Evolutionary conservation across 257 asterid genomes (phyloP).

Genomic region (Solanum gandarillasii): DNA sequence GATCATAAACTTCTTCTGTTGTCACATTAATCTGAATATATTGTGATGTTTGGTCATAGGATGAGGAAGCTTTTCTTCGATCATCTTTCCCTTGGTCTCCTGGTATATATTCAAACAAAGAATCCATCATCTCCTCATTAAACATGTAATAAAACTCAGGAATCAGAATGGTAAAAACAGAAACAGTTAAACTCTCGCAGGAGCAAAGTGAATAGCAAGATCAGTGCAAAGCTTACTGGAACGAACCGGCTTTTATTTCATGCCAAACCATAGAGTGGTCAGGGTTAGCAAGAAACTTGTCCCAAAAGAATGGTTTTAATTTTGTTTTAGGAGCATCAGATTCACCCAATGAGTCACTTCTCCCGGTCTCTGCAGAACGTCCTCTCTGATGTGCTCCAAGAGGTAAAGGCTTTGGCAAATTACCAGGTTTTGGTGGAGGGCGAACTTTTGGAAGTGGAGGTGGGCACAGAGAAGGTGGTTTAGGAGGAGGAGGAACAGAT

Average conservation of each 20-base stretch:
- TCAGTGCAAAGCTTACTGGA: conserved; percentile 53
- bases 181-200: neutral
- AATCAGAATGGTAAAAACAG: no score
- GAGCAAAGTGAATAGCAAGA: neutral
- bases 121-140: no score
- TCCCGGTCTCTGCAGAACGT: conserved; percentile 22
- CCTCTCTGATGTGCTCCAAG: conserved; percentile 37
- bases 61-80: conserved; percentile 22
- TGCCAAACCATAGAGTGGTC: conserved; percentile 95
- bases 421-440: no score
- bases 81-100: neutral
- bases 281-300: conserved; percentile 82
- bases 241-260: conserved; percentile 81
- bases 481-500: conserved; percentile 28
- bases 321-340: conserved; percentile 67
- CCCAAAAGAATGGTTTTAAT: conserved; percentile 96
- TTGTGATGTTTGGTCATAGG: conserved; percentile 32
- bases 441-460: no score
- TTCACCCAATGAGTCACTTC: conserved; percentile 26
- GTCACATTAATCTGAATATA: conserved; percentile 80
- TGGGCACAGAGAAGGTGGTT: no score
- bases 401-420: neutral
- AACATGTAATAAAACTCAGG: no score
- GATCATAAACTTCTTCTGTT: conserved; percentile 62
- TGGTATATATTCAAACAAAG: no score